Conservation (phyloP, 2,329 filamentous ascomycete species). For the Pseudogymnoascus sp. region DNA sequence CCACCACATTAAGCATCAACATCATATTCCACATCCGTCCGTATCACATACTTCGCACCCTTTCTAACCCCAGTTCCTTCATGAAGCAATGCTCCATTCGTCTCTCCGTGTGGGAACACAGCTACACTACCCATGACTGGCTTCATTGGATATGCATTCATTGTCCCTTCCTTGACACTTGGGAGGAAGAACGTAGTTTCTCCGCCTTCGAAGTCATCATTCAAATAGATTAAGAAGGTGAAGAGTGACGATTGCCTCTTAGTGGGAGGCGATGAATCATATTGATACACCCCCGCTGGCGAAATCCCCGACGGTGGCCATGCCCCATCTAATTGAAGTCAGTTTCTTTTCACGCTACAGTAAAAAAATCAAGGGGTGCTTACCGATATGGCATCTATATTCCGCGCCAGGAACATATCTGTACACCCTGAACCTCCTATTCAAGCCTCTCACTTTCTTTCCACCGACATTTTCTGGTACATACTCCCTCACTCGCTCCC, state of each 20-base stretch:
- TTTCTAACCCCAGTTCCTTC: conserved; percentile 65
- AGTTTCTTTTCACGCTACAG: background rate
- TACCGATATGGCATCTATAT: conserved; percentile 59
- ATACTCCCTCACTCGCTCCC: conserved; percentile 52
- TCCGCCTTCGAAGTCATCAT: conserved; percentile 64
- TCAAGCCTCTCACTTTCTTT: conserved; percentile 53
- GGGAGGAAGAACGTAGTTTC: conserved; percentile 68
- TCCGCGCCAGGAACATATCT: conserved; percentile 67
- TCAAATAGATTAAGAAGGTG: conserved; percentile 63
- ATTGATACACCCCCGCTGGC: conserved; percentile 46
- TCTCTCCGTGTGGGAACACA: conserved; percentile 64
- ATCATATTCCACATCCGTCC: conserved; percentile 66
- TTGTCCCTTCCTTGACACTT: conserved; percentile 52
- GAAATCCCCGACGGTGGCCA: conserved; percentile 65
- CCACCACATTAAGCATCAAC: conserved; percentile 28
- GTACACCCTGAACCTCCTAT: conserved; percentile 64
- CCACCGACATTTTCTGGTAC: conserved; percentile 51
- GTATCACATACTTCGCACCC: conserved; percentile 61
- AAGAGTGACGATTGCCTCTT: conserved; percentile 61
- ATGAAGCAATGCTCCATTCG: conserved; percentile 57
- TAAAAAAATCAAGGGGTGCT: conserved; percentile 2
- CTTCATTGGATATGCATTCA: conserved; percentile 63
- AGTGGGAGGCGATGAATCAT: conserved; percentile 54
- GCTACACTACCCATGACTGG: conserved; percentile 63
- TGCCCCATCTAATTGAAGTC: conserved; percentile 45